These are phyloP conservation scores for Rickenella mellea DNA, from an alignment of 768 basidiomycete species.

Conservation along the genomic window DNA sequence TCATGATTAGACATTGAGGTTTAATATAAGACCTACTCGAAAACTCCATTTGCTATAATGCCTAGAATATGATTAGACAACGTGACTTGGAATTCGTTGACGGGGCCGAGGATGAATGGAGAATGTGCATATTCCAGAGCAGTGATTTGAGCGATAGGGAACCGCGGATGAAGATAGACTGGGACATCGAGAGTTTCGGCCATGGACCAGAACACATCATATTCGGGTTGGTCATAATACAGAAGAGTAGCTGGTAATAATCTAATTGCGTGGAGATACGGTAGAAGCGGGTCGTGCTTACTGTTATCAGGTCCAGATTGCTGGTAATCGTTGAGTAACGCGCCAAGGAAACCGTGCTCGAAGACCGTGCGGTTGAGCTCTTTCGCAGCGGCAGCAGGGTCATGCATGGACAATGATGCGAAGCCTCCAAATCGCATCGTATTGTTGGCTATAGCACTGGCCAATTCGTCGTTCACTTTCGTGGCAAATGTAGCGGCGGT, in stretches of 20 bases:
- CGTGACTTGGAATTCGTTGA: conserved; percentile 3
- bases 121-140: conserved; percentile 5
- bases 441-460: conserved; percentile 5
- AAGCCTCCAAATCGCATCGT: conserved; percentile 8
- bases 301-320: conserved; percentile 8
- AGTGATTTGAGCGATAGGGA: too few relatives aligned
- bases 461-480: conserved; percentile 3
- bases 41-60: conserved; percentile 3
- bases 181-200: conserved; percentile 5
- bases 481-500: conserved; percentile 1
- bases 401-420: conserved; percentile 7
- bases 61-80: conserved; percentile 6
- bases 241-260: conserved; percentile 4
- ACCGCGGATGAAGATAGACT: conserved; percentile 8
- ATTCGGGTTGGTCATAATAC: conserved; percentile 8
- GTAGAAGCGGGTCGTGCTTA: background rate
- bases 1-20: too few relatives aligned
- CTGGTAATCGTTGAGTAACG: conserved; percentile 8
- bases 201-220: conserved; percentile 7
- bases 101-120: conserved; percentile 1
- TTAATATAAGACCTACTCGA: too few relatives aligned
- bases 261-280: background rate
- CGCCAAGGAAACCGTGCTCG: conserved; percentile 6
- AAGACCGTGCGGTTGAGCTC: conserved; percentile 5
- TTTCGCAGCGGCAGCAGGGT: conserved; percentile 5